Evolutionary conservation across 2,329 filamentous ascomycete genomes (phyloP).

Genomic region (Bretziella fagacearum): DNA sequence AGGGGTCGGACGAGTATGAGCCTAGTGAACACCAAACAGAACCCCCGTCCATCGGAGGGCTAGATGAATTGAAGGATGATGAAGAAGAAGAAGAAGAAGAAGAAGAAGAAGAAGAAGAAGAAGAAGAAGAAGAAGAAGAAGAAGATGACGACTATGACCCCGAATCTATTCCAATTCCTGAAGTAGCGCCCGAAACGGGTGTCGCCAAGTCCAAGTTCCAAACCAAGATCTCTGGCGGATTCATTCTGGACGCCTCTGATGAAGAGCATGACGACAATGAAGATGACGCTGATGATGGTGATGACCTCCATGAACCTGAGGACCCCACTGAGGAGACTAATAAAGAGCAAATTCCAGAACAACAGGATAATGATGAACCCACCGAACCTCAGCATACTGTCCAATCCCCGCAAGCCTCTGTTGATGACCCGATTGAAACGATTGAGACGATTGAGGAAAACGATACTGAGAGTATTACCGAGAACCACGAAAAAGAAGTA

Average conservation of each 20-base stretch:
- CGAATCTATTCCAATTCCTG: constrained; percentile 32
- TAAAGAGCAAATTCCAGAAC: not conserved
- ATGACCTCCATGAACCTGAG: constrained; percentile 8
- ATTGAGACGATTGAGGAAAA: constrained; percentile 8
- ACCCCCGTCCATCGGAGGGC: constrained; percentile 10
- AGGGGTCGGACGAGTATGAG: constrained; percentile 15
- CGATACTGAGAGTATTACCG: not conserved
- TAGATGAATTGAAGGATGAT: constrained; percentile 12
- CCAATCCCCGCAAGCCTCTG: not conserved
- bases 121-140: too few species aligned
- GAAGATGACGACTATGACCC: constrained; percentile 42
- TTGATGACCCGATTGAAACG: not conserved
- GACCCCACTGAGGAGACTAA: not conserved
- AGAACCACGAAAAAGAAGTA: not conserved
- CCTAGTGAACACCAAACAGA: constrained; percentile 14
- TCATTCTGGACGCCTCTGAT: constrained; percentile 40
- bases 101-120: constrained; percentile 37
- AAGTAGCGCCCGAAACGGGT: constrained; percentile 22
- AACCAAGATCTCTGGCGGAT: constrained; percentile 45
- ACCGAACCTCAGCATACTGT: not conserved
- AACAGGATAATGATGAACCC: not conserved
- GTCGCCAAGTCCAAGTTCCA: constrained; percentile 19
- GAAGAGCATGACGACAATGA: constrained; percentile 3
- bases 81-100: constrained; percentile 37
- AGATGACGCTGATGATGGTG: constrained; percentile 16